Percentiles rank a stretch among this genome's conserved stretches.
Conservation (phyloP, 495 filamentous ascomycete genomes). For the Hapsidospora chrysogenum region DNA sequence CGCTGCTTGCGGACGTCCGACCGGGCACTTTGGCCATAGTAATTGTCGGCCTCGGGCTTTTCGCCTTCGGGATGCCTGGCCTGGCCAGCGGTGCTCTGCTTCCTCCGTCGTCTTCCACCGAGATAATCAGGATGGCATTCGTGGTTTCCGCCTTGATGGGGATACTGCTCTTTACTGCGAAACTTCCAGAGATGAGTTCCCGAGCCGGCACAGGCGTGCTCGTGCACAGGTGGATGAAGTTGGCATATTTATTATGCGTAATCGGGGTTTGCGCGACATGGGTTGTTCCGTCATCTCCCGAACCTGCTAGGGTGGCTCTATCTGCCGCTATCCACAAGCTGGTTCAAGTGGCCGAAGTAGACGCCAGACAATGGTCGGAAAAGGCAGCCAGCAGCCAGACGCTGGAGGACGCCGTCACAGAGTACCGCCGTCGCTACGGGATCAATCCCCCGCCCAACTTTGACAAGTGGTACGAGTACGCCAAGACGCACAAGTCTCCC, state of each 20-base stretch:
- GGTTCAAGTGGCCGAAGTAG: neutral
- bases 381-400: slow-evolving; percentile 19
- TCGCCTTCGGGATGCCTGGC: neutral
- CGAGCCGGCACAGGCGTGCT: neutral
- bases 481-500: slow-evolving; percentile 45
- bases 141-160: neutral
- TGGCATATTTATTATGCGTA: neutral
- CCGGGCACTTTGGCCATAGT: neutral
- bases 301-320: neutral
- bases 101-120: neutral
- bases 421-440: slow-evolving; percentile 66
- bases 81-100: neutral
- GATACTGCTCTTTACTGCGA: neutral
- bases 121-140: neutral
- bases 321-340: neutral
- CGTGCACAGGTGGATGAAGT: neutral
- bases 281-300: neutral
- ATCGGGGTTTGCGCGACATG: neutral
- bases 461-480: slow-evolving; percentile 84
- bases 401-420: slow-evolving; percentile 50
- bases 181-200: neutral
- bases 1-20: neutral
- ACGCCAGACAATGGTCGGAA: neutral
- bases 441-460: slow-evolving; percentile 80
- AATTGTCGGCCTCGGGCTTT: neutral